These are phyloP conservation scores for Microcyclosporella mali DNA, from an alignment of 2,329 filamentous ascomycete genomes.

Conservation along the genomic window DNA sequence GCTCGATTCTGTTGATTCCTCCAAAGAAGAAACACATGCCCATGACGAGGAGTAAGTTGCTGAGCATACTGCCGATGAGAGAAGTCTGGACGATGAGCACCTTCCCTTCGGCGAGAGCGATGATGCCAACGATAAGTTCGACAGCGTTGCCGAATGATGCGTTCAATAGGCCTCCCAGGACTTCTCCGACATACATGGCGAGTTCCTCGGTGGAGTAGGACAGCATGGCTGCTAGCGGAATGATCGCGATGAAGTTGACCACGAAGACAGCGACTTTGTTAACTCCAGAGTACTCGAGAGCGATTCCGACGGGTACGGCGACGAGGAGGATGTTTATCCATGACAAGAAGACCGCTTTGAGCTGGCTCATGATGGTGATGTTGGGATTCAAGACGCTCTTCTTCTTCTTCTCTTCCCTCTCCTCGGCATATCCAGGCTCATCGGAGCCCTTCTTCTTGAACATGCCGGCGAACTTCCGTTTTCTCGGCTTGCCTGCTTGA, in stretches of 20 bases:
- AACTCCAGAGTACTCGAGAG: slow-evolving; percentile 58
- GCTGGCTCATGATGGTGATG: slow-evolving; percentile 42
- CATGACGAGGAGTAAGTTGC: slow-evolving; percentile 80
- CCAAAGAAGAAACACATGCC: slow-evolving; percentile 92
- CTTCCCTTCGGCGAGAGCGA: slow-evolving; percentile 68
- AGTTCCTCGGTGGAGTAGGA: slow-evolving; percentile 89
- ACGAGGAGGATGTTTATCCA: slow-evolving; percentile 82
- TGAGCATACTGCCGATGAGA: slow-evolving; percentile 83
- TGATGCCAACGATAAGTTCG: slow-evolving; percentile 59
- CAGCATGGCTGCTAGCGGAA: slow-evolving; percentile 80
- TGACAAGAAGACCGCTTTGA: slow-evolving; percentile 70
- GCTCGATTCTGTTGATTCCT: slow-evolving; percentile 69
- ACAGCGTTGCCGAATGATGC: slow-evolving; percentile 70
- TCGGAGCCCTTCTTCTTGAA: slow-evolving; percentile 17
- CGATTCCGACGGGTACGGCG: slow-evolving; percentile 70
- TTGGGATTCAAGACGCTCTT: slow-evolving; percentile 25
- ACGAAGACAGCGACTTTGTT: slow-evolving; percentile 61
- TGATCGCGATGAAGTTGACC: slow-evolving; percentile 89
- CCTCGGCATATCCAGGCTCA: slow-evolving; percentile 12
- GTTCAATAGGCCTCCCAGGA: slow-evolving; percentile 80
- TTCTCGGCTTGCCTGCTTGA: slow-evolving; percentile 15
- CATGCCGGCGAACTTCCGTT: slow-evolving; percentile 21
- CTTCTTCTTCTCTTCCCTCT: slow-evolving; percentile 13
- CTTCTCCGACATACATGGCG: slow-evolving; percentile 69
- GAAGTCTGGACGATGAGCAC: slow-evolving; percentile 88